These are phyloP conservation scores for Triangularia setosa DNA, from an alignment of 2,329 filamentous ascomycete species.

Conservation along the genomic window DNA sequence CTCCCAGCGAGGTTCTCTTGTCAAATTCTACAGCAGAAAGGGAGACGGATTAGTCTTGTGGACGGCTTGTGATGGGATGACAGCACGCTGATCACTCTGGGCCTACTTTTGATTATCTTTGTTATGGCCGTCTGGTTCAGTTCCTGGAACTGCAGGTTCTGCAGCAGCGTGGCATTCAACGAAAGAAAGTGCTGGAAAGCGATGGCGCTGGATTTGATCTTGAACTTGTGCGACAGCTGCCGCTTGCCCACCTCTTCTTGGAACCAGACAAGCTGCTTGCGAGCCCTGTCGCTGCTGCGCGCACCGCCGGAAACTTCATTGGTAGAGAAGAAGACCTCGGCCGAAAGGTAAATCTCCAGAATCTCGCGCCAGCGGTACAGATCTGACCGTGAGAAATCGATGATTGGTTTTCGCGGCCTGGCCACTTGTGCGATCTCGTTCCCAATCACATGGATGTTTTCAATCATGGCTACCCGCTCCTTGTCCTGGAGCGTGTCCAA, in stretches of 20 bases:
- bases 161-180: conserved; percentile 73
- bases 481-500: conserved; percentile 64
- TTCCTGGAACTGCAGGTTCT: conserved; percentile 77
- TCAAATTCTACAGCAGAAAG: conserved; percentile 64
- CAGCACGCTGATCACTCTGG: conserved; percentile 6
- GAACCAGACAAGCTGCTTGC: conserved; percentile 67
- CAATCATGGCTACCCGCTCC: conserved; percentile 61
- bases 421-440: conserved; percentile 61
- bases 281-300: conserved; percentile 61
- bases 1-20: conserved; percentile 73
- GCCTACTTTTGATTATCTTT: conserved; percentile 80
- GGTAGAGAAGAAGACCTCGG: conserved; percentile 77
- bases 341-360: conserved; percentile 77
- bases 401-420: conserved; percentile 45
- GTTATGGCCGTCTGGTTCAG: conserved; percentile 72
- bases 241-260: conserved; percentile 61
- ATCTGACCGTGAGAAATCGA: conserved; percentile 59
- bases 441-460: conserved; percentile 62
- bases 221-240: conserved; percentile 59
- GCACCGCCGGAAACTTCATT: conserved; percentile 67
- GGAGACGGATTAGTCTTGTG: neutral
- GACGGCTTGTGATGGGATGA: neutral
- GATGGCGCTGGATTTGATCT: conserved; percentile 58
- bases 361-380: conserved; percentile 74
- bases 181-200: conserved; percentile 67